These are phyloP conservation scores for Phialemoniopsis sp. DNA, from an alignment of 2,329 filamentous ascomycete species.

Conservation along the genomic window DNA sequence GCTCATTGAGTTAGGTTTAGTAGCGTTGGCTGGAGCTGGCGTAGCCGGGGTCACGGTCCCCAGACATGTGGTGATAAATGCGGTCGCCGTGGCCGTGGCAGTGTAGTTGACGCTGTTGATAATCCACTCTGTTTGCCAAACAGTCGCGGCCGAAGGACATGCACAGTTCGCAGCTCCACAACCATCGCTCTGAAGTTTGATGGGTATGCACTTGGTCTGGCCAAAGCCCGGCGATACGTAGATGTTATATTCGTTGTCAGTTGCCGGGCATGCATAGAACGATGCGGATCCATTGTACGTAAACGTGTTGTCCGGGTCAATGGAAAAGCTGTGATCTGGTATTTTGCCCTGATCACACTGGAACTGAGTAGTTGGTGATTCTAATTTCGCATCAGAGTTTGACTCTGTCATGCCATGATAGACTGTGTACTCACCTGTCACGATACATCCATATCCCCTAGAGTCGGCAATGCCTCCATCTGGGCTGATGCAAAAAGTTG, in stretches of 20 bases:
- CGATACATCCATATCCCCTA: conserved; percentile 7
- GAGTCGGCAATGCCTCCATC: conserved; percentile 8
- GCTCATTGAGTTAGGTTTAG: no score
- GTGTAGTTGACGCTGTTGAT: no score
- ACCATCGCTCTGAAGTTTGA: background rate
- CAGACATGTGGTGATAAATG: no score
- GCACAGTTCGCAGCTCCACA: no score
- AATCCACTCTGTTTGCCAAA: no score
- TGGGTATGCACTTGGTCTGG: conserved; percentile 9
- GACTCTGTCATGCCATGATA: no score
- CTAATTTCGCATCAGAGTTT: background rate
- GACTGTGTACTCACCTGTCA: conserved; percentile 3
- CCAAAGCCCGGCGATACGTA: conserved; percentile 10
- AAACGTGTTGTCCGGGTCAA: conserved; percentile 5
- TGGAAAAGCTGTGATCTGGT: conserved; percentile 5
- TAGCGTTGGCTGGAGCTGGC: no score
- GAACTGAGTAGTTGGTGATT: conserved; percentile 7
- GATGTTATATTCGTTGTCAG: conserved; percentile 11
- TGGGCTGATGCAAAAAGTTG: conserved; percentile 6
- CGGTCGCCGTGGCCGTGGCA: no score
- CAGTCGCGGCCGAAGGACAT: no score
- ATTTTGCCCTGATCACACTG: conserved; percentile 6
- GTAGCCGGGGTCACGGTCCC: no score
- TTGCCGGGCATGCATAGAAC: conserved; percentile 11
- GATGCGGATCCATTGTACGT: conserved; percentile 6